Evolutionary conservation across 192 early-diverging fungal genomes (phyloP).

Genomic region (Anaeromyces robustus): DNA sequence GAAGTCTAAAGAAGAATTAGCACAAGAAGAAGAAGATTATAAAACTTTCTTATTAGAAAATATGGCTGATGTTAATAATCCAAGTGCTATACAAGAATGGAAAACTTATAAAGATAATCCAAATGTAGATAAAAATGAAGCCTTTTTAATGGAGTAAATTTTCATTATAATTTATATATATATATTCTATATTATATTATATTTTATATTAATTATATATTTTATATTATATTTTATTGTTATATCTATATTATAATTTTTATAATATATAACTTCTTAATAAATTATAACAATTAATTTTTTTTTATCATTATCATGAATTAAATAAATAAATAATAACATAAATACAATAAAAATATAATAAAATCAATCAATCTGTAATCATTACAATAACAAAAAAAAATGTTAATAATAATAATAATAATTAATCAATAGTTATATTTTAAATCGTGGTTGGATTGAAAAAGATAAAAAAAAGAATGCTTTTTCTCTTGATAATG

Average conservation of each 20-base stretch:
- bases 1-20: constrained; percentile 60
- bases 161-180: too few species aligned
- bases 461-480: constrained; percentile 48
- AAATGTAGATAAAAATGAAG: constrained; percentile 17
- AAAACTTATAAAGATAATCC: constrained; percentile 7
- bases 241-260: too few species aligned
- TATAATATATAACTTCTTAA: too few species aligned
- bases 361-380: too few species aligned
- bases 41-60: constrained; percentile 70
- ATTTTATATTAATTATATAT: too few species aligned
- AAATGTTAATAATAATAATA: background rate
- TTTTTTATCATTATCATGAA: too few species aligned
- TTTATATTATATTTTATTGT: too few species aligned
- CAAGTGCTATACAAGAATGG: constrained; percentile 30
- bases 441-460: constrained; percentile 89
- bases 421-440: constrained; percentile 26
- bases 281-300: too few species aligned
- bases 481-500: constrained; percentile 16
- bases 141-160: constrained; percentile 26
- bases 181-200: too few species aligned
- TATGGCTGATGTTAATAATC: constrained; percentile 23
- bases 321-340: too few species aligned
- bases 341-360: too few species aligned
- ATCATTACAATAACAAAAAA: too few species aligned
- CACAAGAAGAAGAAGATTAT: constrained; percentile 78